These are phyloP conservation scores for Blastocystis sp. DNA, from an alignment of 352 stramenopile genomes.

Conservation along the genomic window DNA sequence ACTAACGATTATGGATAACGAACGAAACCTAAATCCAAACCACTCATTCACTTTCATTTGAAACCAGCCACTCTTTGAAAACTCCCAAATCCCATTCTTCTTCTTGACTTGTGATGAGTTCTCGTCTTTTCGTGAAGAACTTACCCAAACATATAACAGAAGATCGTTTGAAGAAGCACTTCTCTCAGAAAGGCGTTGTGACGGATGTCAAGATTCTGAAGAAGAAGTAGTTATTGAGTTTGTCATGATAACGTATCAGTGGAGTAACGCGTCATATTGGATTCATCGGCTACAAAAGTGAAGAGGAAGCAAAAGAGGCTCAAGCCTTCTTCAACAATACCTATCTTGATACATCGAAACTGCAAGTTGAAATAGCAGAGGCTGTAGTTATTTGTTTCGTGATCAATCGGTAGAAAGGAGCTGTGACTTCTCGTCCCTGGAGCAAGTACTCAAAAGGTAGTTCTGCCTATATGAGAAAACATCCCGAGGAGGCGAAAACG, in stretches of 20 bases:
- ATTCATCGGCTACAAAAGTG: constrained; percentile 73
- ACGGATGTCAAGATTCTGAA: constrained; percentile 67
- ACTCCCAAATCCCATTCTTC: neutral
- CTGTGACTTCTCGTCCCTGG: constrained; percentile 73
- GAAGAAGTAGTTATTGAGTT: constrained; percentile 63
- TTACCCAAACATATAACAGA: constrained; percentile 66
- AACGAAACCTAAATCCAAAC: neutral
- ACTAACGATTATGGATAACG: neutral
- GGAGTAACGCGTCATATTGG: constrained; percentile 68
- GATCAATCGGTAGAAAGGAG: constrained; percentile 67
- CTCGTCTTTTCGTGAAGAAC: constrained; percentile 67
- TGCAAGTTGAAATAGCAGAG: constrained; percentile 76
- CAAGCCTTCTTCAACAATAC: constrained; percentile 72
- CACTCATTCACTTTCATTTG: neutral
- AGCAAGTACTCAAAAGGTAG: constrained; percentile 80
- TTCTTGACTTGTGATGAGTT: neutral
- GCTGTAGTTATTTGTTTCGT: constrained; percentile 65
- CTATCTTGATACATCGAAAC: constrained; percentile 80
- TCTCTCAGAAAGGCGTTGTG: constrained; percentile 58
- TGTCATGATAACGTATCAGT: neutral
- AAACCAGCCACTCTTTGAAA: neutral
- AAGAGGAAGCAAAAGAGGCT: constrained; percentile 66
- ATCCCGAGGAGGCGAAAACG: constrained; percentile 64
- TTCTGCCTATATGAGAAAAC: constrained; percentile 68
- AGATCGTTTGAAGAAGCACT: constrained; percentile 63